A percentile compares a stretch with the other conserved stretches of the same genome.
phyloP scores from a whole-genome alignment of 345 rosid genomes.

The Viola odorata region DNA sequence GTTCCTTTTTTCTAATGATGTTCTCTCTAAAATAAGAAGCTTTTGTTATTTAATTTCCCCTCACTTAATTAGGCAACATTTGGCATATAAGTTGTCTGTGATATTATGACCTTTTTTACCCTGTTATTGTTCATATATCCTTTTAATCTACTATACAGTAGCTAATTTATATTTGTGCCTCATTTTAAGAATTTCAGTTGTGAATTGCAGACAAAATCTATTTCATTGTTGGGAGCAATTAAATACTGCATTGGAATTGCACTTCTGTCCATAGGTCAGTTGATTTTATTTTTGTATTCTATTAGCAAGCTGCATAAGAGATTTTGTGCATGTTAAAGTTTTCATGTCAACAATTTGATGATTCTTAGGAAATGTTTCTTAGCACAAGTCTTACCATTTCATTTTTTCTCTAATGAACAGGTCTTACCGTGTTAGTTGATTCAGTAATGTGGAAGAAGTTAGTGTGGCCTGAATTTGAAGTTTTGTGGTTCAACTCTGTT shows the following conservation, averaged over 20 bases:
- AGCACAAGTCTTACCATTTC: slow-evolving; percentile 59
- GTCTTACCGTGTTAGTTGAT: slow-evolving; percentile 69
- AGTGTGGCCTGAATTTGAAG: slow-evolving; percentile 94
- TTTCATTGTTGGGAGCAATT: slow-evolving; percentile 58
- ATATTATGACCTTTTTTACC: not conserved
- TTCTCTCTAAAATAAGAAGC: too few species aligned
- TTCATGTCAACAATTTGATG: slow-evolving; percentile 9
- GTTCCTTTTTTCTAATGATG: slow-evolving; percentile 18
- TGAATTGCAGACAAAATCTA: slow-evolving; percentile 61
- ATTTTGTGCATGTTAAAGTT: not conserved
- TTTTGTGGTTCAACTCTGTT: slow-evolving; percentile 94
- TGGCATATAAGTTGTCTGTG: not conserved
- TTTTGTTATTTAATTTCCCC: not conserved
- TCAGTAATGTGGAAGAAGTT: slow-evolving; percentile 86
- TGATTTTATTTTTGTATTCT: slow-evolving; percentile 8
- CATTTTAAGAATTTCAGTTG: slow-evolving; percentile 21
- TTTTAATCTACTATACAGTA: not conserved
- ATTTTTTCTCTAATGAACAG: slow-evolving; percentile 19
- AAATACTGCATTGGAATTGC: slow-evolving; percentile 52
- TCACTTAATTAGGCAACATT: not conserved
- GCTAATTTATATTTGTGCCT: slow-evolving; percentile 20
- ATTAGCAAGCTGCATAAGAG: not conserved
- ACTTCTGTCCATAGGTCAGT: slow-evolving; percentile 63
- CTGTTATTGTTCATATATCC: not conserved
- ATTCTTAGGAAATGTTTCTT: slow-evolving; percentile 26